These are phyloP conservation scores for Coniella vitis DNA, from an alignment of 2,329 filamentous ascomycete species.

Conservation along the genomic window DNA sequence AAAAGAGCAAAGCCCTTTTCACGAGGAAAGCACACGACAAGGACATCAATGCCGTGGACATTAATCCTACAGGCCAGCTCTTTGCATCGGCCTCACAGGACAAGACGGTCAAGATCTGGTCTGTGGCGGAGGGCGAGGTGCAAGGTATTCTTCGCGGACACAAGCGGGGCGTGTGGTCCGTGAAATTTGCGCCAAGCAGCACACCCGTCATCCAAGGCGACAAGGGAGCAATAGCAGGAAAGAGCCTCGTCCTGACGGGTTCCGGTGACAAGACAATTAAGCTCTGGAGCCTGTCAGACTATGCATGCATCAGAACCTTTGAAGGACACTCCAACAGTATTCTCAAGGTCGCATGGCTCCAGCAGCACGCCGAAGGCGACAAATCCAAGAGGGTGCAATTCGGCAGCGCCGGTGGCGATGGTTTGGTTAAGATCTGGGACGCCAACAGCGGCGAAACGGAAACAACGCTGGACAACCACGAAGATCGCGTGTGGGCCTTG, in stretches of 20 bases:
- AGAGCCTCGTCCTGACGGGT: constrained; percentile 80
- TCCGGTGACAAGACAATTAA: constrained; percentile 95
- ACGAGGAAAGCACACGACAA: constrained; percentile 97
- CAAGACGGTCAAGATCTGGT: constrained; percentile 95
- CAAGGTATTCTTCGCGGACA: constrained; percentile 89
- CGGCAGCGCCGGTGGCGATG: constrained; percentile 85
- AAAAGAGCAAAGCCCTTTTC: constrained; percentile 62
- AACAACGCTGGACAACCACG: constrained; percentile 92
- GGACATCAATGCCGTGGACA: constrained; percentile 91
- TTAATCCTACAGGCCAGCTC: constrained; percentile 65
- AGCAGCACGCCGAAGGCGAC: constrained; percentile 41
- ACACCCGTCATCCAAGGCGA: constrained; percentile 69
- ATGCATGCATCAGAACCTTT: constrained; percentile 86
- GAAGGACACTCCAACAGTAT: constrained; percentile 96
- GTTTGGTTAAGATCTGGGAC: constrained; percentile 95
- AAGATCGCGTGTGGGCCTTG: constrained; percentile 90
- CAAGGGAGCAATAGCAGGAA: constrained; percentile 64
- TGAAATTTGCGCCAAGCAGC: constrained; percentile 77
- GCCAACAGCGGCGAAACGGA: constrained; percentile 77
- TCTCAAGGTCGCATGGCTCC: constrained; percentile 86
- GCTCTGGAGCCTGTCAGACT: constrained; percentile 88
- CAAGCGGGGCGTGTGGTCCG: constrained; percentile 91
- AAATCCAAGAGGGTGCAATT: constrained; percentile 58
- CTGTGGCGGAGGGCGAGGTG: constrained; percentile 79
- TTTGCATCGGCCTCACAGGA: constrained; percentile 97